Conservation (phyloP, 163 green algal species). For the Prototheca wickerhamii region DNA sequence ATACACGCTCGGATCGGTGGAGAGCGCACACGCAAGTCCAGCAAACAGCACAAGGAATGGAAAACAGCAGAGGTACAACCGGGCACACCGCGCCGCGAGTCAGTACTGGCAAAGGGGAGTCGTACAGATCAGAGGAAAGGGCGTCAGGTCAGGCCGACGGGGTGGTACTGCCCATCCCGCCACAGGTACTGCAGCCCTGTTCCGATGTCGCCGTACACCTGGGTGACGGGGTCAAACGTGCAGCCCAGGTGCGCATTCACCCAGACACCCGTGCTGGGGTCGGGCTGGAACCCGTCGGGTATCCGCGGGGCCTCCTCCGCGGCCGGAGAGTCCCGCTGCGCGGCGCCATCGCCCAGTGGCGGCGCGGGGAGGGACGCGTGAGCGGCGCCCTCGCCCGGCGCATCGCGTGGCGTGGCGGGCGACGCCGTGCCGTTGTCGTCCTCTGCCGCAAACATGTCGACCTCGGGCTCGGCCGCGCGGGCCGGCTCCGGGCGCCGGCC, state of each 20-base stretch:
- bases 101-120: no score
- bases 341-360: no score
- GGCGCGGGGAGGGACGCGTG: not conserved
- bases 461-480: not conserved
- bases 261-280: not conserved
- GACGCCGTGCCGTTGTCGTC: not conserved
- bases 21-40: not conserved
- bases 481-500: not conserved
- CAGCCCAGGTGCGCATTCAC: not conserved
- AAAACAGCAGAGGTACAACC: not conserved
- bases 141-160: no score
- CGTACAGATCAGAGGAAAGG: no score
- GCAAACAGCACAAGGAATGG: not conserved
- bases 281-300: not conserved
- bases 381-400: no score
- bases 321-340: no score
- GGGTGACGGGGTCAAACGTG: not conserved
- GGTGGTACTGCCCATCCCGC: constrained; percentile 2
- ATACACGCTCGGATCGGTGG: not conserved
- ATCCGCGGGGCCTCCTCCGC: not conserved
- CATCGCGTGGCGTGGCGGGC: no score
- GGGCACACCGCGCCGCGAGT: no score
- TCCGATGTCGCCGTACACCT: not conserved
- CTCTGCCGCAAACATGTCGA: not conserved
- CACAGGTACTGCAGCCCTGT: not conserved